Evolutionary conservation across 148 eudicot genomes (phyloP).

Genomic region (Limonium bicolor): DNA sequence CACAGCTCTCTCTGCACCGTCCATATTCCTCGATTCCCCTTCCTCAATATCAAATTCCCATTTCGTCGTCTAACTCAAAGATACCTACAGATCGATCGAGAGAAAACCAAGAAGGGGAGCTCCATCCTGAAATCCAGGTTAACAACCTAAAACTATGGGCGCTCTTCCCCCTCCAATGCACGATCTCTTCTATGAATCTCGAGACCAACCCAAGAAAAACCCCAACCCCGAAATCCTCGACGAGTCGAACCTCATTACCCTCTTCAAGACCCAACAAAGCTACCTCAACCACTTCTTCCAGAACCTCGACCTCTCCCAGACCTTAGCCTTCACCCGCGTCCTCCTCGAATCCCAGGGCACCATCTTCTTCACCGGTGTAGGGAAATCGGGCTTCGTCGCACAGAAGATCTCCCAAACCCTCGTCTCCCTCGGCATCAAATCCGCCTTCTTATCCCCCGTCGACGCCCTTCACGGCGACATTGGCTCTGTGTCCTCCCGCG

Average conservation of each 20-base stretch:
- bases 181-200: not conserved
- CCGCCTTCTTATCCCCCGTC: slow-evolving; percentile 62
- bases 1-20: too few relatives aligned
- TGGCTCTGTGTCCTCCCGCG: slow-evolving; percentile 32
- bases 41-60: too few relatives aligned
- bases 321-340: slow-evolving; percentile 59
- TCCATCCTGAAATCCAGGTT: too few relatives aligned
- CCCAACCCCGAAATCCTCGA: slow-evolving; percentile 3
- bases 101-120: too few relatives aligned
- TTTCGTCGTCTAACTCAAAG: too few relatives aligned
- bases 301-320: slow-evolving; percentile 49
- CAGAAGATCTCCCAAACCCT: slow-evolving; percentile 89
- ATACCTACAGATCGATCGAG: too few relatives aligned
- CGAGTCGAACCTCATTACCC: slow-evolving; percentile 25
- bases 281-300: slow-evolving; percentile 75
- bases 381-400: slow-evolving; percentile 90
- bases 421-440: slow-evolving; percentile 53
- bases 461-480: slow-evolving; percentile 97
- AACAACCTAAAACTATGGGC: too few relatives aligned
- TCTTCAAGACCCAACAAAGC: slow-evolving; percentile 76
- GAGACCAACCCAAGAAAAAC: not conserved
- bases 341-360: slow-evolving; percentile 55
- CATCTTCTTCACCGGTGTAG: slow-evolving; percentile 82
- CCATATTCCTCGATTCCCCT: too few relatives aligned
- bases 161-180: slow-evolving; percentile 6